Evolutionary conservation across 495 filamentous ascomycete genomes (phyloP).

Genomic region (Elasticomyces elasticus): DNA sequence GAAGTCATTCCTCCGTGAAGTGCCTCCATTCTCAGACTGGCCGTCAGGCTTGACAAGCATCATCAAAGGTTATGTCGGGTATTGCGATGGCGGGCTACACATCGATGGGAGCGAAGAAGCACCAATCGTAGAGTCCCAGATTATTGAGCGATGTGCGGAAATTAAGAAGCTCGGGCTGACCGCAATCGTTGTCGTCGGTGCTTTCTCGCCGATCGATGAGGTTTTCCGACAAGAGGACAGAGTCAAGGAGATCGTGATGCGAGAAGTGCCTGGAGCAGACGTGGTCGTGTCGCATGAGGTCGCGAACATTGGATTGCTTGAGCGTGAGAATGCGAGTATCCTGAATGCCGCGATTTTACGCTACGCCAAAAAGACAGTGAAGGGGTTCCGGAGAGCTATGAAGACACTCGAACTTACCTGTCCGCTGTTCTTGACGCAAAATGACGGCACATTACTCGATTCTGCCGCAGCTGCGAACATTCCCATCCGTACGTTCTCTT

Average conservation of each 20-base stretch:
- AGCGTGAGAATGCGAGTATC: conserved; percentile 46
- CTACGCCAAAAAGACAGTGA: conserved; percentile 38
- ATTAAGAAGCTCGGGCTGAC: conserved; percentile 39
- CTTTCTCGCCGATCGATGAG: conserved; percentile 49
- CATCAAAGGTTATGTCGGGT: conserved; percentile 38
- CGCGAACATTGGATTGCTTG: conserved; percentile 40
- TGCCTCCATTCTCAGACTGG: conserved; percentile 45
- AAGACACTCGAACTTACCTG: conserved; percentile 34
- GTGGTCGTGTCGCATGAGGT: conserved; percentile 40
- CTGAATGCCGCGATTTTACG: conserved; percentile 41
- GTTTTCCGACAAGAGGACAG: conserved; percentile 40
- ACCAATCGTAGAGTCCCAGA: conserved; percentile 39
- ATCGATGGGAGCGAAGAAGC: conserved; percentile 42
- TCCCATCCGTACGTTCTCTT: conserved; percentile 43
- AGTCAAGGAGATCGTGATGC: conserved; percentile 35
- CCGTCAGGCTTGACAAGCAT: conserved; percentile 25
- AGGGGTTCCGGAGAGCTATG: conserved; percentile 37
- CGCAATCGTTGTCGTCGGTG: conserved; percentile 46
- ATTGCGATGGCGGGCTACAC: conserved; percentile 40
- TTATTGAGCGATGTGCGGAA: conserved; percentile 33
- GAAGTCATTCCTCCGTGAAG: conserved; percentile 44
- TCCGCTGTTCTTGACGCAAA: conserved; percentile 43
- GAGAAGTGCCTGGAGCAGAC: conserved; percentile 39
- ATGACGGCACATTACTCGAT: conserved; percentile 42
- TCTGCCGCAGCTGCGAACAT: conserved; percentile 35